Conservation (phyloP, 345 rosid genomes). For the Hibiscus mutabilis region DNA sequence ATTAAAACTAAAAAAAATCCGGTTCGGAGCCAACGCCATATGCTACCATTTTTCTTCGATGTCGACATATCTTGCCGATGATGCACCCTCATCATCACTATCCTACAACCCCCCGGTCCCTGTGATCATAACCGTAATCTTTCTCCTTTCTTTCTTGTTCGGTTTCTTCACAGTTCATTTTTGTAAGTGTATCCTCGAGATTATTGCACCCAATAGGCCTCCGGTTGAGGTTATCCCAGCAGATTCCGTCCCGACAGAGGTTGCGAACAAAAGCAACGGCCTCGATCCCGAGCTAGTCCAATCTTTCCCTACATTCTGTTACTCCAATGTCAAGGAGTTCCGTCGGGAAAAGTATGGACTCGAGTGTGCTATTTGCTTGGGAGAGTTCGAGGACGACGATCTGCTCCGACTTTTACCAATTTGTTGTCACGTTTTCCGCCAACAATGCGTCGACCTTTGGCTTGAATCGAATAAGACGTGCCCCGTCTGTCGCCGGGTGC, state of each 20-base stretch:
- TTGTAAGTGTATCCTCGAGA: conserved; percentile 50
- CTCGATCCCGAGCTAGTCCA: conserved; percentile 51
- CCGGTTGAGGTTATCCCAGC: not conserved
- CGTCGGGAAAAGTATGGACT: conserved; percentile 50
- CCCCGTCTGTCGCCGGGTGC: conserved; percentile 75
- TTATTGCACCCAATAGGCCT: conserved; percentile 13
- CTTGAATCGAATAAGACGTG: conserved; percentile 63
- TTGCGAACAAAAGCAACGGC: conserved; percentile 24
- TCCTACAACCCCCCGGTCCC: conserved; percentile 38
- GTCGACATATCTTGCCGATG: conserved; percentile 22
- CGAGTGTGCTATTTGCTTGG: conserved; percentile 83
- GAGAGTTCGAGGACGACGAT: conserved; percentile 59
- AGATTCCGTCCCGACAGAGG: not conserved
- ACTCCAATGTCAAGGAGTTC: conserved; percentile 59
- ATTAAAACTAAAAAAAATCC: not conserved
- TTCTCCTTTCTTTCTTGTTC: conserved; percentile 53
- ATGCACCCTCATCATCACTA: not conserved
- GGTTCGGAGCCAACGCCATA: not conserved
- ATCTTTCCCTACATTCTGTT: conserved; percentile 54
- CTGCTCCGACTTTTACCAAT: conserved; percentile 55
- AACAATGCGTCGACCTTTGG: conserved; percentile 86
- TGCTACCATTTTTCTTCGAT: conserved; percentile 20
- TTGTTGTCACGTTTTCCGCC: conserved; percentile 77
- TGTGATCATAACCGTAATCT: conserved; percentile 43
- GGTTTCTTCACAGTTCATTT: conserved; percentile 63